A percentile compares a stretch with the other conserved stretches of the same genome.
Evolutionary conservation across 495 filamentous ascomycete genomes (phyloP).

Genomic region (Podospora pseudopauciseta): DNA sequence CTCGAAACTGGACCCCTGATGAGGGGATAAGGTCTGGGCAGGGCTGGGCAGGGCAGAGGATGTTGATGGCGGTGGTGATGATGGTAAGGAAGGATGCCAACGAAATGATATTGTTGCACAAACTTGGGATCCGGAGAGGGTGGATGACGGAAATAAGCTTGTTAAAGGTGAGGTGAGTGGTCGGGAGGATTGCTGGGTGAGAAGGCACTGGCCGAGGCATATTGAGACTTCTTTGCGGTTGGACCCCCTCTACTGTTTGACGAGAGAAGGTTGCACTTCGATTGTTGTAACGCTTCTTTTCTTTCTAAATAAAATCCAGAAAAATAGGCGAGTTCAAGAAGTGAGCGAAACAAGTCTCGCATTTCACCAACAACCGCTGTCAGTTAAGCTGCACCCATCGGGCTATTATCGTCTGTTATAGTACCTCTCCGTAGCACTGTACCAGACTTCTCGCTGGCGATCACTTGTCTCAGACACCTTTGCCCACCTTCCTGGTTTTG

Average conservation of each 20-base stretch:
- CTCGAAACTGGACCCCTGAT: slow-evolving; percentile 13
- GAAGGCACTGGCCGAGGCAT: not conserved
- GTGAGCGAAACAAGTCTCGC: not conserved
- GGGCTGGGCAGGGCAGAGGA: not conserved
- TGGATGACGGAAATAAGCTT: slow-evolving; percentile 10
- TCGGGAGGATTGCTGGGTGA: not conserved
- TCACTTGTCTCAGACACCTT: slow-evolving; percentile 22
- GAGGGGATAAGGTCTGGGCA: slow-evolving; percentile 3
- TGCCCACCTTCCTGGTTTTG: slow-evolving; percentile 17
- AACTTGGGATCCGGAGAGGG: not conserved
- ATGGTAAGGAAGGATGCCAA: not conserved
- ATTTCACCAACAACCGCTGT: not conserved
- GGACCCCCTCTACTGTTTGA: not conserved
- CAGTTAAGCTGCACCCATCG: not conserved
- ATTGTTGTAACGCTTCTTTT: not conserved
- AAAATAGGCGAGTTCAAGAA: not conserved
- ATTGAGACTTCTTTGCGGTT: not conserved
- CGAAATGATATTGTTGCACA: slow-evolving; percentile 9
- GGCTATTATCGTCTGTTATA: slow-evolving; percentile 1
- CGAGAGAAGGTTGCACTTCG: not conserved
- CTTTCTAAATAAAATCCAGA: not conserved
- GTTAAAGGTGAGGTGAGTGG: not conserved
- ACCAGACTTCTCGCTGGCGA: slow-evolving; percentile 15
- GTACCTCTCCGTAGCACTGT: not conserved
- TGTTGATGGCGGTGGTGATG: not conserved